Conservation (phyloP, 495 filamentous ascomycete species). For the Niebla homalea region DNA sequence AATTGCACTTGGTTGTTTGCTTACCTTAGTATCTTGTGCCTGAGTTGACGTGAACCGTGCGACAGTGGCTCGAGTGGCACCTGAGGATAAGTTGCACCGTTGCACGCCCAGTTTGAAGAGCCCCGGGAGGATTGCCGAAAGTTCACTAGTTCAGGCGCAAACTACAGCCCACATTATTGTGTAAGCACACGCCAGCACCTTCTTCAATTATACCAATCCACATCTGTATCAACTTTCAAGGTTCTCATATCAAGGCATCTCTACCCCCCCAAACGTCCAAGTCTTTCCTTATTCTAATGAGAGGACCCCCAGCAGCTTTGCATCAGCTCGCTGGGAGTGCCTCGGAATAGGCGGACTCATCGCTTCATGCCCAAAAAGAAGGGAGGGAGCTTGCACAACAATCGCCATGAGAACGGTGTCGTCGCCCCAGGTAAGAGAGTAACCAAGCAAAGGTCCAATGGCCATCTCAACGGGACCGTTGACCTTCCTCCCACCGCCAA, state of each 20-base stretch:
- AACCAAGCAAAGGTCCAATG: slow-evolving; percentile 50
- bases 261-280: no score
- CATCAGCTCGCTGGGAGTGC: slow-evolving; percentile 11
- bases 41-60: no score
- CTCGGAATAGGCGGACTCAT: slow-evolving; percentile 1
- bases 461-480: slow-evolving; percentile 42
- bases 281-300: background rate
- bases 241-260: no score
- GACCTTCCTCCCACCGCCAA: slow-evolving; percentile 36
- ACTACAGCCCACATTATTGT: background rate
- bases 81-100: no score
- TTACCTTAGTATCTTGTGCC: no score
- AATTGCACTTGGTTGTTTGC: no score
- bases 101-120: background rate
- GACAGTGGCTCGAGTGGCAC: no score
- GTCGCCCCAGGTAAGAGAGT: slow-evolving; percentile 77
- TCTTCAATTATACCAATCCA: background rate
- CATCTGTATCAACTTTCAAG: background rate
- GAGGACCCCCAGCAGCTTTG: slow-evolving; percentile 3
- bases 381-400: slow-evolving; percentile 56
- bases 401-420: slow-evolving; percentile 76
- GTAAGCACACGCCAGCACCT: slow-evolving; percentile 2
- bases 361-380: slow-evolving; percentile 40
- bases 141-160: background rate
- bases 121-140: slow-evolving; percentile 2